Conservation (phyloP, 345 rosid species). For the Gossypioides kirkii region DNA sequence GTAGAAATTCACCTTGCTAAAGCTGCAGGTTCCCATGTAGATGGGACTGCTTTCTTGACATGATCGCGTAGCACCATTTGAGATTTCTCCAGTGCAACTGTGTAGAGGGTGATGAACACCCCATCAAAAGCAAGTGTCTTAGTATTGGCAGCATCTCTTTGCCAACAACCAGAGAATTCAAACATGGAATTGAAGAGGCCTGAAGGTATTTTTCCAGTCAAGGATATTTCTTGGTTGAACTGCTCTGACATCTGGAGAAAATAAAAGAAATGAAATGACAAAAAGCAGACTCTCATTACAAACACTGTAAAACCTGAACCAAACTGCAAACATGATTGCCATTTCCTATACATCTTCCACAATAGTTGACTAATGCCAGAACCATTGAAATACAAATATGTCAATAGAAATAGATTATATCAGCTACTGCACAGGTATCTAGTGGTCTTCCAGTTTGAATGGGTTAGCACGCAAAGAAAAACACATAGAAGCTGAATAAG, state of each 20-base stretch:
- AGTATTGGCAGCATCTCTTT: constrained; percentile 85
- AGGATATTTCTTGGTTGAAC: constrained; percentile 82
- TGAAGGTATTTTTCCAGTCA: constrained; percentile 88
- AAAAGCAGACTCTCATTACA: not conserved
- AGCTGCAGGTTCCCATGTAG: constrained; percentile 74
- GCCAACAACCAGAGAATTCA: constrained; percentile 87
- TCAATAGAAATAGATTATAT: not conserved
- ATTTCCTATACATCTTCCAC: not conserved
- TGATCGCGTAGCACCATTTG: constrained; percentile 52
- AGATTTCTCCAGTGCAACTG: constrained; percentile 62
- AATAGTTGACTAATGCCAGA: not conserved
- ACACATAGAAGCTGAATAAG: no score
- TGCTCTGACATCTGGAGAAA: constrained; percentile 87
- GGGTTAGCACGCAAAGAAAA: no score
- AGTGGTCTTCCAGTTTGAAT: not conserved
- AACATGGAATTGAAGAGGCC: constrained; percentile 91
- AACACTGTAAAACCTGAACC: not conserved
- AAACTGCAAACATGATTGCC: not conserved
- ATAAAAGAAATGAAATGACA: not conserved
- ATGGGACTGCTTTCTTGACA: constrained; percentile 66
- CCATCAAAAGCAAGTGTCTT: constrained; percentile 93
- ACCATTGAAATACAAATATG: no score
- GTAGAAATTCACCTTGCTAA: constrained; percentile 46
- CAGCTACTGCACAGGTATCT: not conserved
- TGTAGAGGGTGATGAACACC: constrained; percentile 55